Base-by-base conservation (phyloP, 192 early-diverging fungal genomes). In the Podila horticola region DNA sequence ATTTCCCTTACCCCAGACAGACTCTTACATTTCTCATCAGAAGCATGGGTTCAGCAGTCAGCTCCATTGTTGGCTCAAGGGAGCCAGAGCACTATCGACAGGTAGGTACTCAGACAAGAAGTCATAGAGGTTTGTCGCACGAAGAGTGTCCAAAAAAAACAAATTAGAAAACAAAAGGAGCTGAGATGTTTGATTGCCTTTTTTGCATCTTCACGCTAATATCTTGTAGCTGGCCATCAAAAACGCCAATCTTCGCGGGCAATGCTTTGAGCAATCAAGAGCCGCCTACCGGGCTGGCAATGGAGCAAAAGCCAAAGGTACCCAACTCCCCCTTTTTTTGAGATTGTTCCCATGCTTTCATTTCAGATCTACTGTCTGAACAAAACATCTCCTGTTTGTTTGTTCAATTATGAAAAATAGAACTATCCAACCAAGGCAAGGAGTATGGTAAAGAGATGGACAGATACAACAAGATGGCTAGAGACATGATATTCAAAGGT, bases 401-500 rank as follows among this genome's bases (percentile, higher is more conserved):
- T 26, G 24, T 24, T 55, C 52, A 12, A 24, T 4, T 61, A 2
- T 64, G n/a, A 74, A 86, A 84, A 28, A 87, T 86, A 74, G 83
- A 87, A 20, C 75, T 89, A 20, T 88, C 86, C 2, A 72, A 82
- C 33, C 65, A 90, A 48, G 88, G 87, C 11, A 90, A 92, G 58
- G 81, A 84, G 30, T 87, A 91, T 74, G 87, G 82, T 26, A 59
- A 69, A 10, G 48, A 82, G 48, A 93, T 92, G 92, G 72, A 87
- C 22, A 60, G 82, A 41, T 88, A 82, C 60, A 91, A 93, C 61
- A 61, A 75, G 5, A 64, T 84, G 41, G 92, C 92, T 0, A 87
- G 84, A 50, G 83, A 88, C n/a, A 64, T 71, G 50, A 75, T 84
- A 11, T 90, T 84, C 71, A 26, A 61, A 28, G 60, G 89, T 90